phyloP scores from a whole-genome alignment of 106 monocot species.

The Alisma plantagoaquatica region DNA sequence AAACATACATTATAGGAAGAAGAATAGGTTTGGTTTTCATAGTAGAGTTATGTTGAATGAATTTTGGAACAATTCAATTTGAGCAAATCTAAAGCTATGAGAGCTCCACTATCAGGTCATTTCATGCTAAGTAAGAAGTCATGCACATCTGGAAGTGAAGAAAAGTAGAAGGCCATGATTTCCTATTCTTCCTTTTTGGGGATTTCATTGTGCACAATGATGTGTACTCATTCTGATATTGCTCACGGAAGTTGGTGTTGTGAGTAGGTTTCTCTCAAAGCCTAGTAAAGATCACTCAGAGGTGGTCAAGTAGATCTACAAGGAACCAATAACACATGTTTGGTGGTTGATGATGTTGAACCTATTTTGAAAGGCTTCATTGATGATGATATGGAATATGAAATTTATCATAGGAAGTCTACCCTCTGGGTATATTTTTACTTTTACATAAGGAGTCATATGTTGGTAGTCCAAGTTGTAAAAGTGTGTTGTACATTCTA shows the following conservation, averaged over 20 bases:
- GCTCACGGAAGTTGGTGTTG: background rate
- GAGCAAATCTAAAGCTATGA: background rate
- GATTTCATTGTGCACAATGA: background rate
- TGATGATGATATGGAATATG: background rate
- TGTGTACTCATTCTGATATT: background rate
- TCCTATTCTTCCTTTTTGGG: background rate
- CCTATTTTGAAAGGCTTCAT: background rate
- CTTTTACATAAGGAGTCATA: background rate
- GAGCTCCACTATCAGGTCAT: background rate
- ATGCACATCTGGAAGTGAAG: background rate
- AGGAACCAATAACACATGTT: background rate
- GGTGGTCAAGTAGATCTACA: background rate
- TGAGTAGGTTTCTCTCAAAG: background rate
- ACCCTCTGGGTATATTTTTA: background rate
- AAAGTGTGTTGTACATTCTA: too few relatives aligned
- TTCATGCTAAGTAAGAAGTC: background rate
- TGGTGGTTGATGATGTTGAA: background rate
- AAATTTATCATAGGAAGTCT: background rate
- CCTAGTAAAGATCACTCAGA: background rate
- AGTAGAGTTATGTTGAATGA: background rate
- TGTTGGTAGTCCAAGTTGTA: too few relatives aligned
- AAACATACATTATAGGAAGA: background rate
- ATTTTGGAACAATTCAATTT: background rate
- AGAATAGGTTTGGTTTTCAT: background rate
- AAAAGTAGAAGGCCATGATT: too few relatives aligned